Conservation (phyloP, 2,329 filamentous ascomycete genomes). For the Hymenoscyphus fraxineus region DNA sequence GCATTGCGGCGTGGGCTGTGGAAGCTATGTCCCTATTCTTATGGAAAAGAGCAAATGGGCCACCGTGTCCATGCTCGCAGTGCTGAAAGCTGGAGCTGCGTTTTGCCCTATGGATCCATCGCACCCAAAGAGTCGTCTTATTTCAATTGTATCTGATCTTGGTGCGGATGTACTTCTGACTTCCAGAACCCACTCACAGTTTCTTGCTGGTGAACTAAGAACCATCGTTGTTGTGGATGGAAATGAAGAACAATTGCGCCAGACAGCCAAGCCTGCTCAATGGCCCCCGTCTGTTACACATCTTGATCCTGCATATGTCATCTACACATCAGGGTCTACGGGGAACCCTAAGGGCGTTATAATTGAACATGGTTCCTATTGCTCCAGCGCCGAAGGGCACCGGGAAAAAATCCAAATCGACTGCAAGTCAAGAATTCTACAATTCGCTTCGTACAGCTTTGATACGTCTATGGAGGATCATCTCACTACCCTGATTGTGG, state of each 20-base stretch:
- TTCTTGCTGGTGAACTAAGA: background rate
- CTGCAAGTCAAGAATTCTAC: too few relatives aligned
- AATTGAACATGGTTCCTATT: too few relatives aligned
- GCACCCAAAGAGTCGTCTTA: slow-evolving; percentile 25
- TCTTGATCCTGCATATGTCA: slow-evolving; percentile 9
- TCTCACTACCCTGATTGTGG: too few relatives aligned
- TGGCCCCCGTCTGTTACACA: slow-evolving; percentile 20
- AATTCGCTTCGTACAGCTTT: too few relatives aligned
- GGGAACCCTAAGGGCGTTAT: slow-evolving; percentile 32
- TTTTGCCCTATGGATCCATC: slow-evolving; percentile 32
- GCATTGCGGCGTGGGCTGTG: slow-evolving; percentile 18
- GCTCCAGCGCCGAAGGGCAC: too few relatives aligned
- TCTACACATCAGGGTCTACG: slow-evolving; percentile 39
- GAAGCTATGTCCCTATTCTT: slow-evolving; percentile 24
- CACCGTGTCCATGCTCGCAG: slow-evolving; percentile 28
- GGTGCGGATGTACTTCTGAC: background rate
- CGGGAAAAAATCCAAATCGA: too few relatives aligned
- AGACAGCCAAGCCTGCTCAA: background rate
- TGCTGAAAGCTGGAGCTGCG: slow-evolving; percentile 29
- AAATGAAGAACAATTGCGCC: too few relatives aligned
- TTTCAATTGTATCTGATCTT: background rate
- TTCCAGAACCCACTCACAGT: background rate
- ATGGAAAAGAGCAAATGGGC: slow-evolving; percentile 31
- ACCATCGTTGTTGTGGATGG: background rate
- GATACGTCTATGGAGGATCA: too few relatives aligned